Evolutionary conservation across 2,329 filamentous ascomycete species (phyloP), one percentile per base, ranked within the genome.

Genomic region (Botryotinia globosa): DNA sequence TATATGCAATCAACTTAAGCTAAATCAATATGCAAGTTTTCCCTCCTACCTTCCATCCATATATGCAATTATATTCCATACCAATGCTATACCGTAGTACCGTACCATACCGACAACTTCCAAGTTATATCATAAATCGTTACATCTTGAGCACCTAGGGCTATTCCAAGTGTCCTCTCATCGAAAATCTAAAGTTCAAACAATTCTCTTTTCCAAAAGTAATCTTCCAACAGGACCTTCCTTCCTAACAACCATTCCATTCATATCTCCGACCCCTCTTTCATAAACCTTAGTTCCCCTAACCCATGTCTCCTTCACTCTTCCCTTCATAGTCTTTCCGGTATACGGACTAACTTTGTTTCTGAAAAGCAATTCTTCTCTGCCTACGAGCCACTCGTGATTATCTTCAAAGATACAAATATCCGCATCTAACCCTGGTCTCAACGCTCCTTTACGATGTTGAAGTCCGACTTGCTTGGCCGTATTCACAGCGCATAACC

Each of bases 381-480:
- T 85, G 73, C 88, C 84, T 69, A 97, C 90, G 37, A 90, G 87
- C 87, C 95, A 99, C 77, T 88, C 87, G 34, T 89, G 90, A n/a
- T 86, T 83, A 75, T 97, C 94, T 80, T 98, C 95, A 80, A 98
- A 98, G 25, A 98, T 90, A 77, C 93, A 96, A 61, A 98, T 87
- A 80, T 98, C 95, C 0, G 91, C 95, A 82, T 98, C 95, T 82
- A 94, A 91, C 0, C 95, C 95, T 0, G 89, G 91, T 73, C 86
- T 87, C 58, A 98, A 83, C 69, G 91, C 90, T n/a, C 94, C 94
- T 84, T 98, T 98, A 76, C 86, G 87, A 77, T 92, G 88, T 73
- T 92, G 86, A 5, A 98, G 85, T 0, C 96, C 96, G 20, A 98
- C 94, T 81, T 99, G 96, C 79, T 87, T 86, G 0, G 96, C 93